Base-by-base conservation (phyloP, 2,329 filamentous ascomycete genomes). In the Neofusicoccum ribis region DNA sequence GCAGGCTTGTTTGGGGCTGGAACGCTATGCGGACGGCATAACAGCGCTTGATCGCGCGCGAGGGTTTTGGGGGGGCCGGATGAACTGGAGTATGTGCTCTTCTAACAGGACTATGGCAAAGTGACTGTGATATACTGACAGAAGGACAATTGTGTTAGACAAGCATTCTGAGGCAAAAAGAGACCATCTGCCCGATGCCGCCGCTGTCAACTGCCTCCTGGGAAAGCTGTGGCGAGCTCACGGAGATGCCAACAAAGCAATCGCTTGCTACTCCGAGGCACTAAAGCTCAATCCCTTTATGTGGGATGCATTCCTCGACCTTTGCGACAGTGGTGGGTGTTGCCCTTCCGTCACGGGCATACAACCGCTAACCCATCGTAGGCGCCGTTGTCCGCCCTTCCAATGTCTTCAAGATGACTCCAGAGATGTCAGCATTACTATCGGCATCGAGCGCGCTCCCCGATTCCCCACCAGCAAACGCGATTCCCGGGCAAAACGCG, bases 271-370 rank as follows among this genome's bases (percentile, higher is more conserved):
- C 74, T 92, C 96, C 70, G 92, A 96, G 67, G 88, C 93, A 5
- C 81, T 99, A 71, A 96, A 93, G 78, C 78, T 89, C 63, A 99
- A 98, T 73, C 93, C 95, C 1, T 94, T 98, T 78, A 95, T 97
- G 86, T 99, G 95, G 95, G 95, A 99, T 82, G 93, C 94, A 0
- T 98, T 98, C 72, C 88, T 89, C 23, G 90, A 88, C 15, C 84
- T 99, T 7, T 97, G 93, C 75, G 93, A 97, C 73, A 91, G 86
- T 49, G 88, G 86, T 81, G 76, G 43, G 43, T 15, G 7, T n/a
- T n/a, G 12, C 11, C 17, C 5, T 15, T 36, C 23, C 17, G 5
- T 23, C 23, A 3, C 17, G 15, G 56, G 43, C n/a, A 14, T 23
- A 34, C 17, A 51, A 12, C 41, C 65, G n/a, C 44, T 71, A 50